phyloP scores from a whole-genome alignment of 768 basidiomycete genomes.

The Mycena floridula region DNA sequence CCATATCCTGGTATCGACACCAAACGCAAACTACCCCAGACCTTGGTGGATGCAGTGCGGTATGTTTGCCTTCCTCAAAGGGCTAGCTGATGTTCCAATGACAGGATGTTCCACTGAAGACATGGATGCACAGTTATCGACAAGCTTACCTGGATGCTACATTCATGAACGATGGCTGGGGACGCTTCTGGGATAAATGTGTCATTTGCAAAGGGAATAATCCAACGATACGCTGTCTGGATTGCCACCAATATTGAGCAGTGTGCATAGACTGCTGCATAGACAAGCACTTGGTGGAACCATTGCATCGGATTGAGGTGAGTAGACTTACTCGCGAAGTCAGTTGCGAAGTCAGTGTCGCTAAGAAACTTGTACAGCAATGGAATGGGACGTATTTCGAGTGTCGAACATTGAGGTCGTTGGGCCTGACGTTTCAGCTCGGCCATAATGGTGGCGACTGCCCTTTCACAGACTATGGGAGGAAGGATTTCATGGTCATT shows the following conservation, averaged over 20 bases:
- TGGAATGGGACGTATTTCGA: slow-evolving; percentile 15
- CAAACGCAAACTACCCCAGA: too few relatives aligned
- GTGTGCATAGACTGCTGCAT: slow-evolving; percentile 11
- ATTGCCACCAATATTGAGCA: slow-evolving; percentile 8
- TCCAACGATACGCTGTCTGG: slow-evolving; percentile 7
- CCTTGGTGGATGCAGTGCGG: too few relatives aligned
- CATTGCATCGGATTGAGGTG: slow-evolving; percentile 15
- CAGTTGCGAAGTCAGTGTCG: background rate
- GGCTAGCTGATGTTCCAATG: background rate
- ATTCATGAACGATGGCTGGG: background rate
- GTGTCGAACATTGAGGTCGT: background rate
- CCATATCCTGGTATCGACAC: too few relatives aligned
- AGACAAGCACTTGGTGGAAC: slow-evolving; percentile 8
- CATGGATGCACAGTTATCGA: background rate
- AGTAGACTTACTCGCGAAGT: background rate
- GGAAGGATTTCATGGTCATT: slow-evolving; percentile 14
- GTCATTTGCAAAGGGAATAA: background rate
- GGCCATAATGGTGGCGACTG: slow-evolving; percentile 14
- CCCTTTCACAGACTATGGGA: slow-evolving; percentile 1
- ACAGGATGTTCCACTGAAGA: background rate
- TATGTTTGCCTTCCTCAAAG: too few relatives aligned
- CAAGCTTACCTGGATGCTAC: background rate
- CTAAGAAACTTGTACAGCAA: slow-evolving; percentile 5
- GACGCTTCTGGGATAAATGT: slow-evolving; percentile 1
- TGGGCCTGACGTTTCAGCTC: slow-evolving; percentile 12